Conservation (phyloP, 495 filamentous ascomycete species). For the Lophiostoma macrostomum region DNA sequence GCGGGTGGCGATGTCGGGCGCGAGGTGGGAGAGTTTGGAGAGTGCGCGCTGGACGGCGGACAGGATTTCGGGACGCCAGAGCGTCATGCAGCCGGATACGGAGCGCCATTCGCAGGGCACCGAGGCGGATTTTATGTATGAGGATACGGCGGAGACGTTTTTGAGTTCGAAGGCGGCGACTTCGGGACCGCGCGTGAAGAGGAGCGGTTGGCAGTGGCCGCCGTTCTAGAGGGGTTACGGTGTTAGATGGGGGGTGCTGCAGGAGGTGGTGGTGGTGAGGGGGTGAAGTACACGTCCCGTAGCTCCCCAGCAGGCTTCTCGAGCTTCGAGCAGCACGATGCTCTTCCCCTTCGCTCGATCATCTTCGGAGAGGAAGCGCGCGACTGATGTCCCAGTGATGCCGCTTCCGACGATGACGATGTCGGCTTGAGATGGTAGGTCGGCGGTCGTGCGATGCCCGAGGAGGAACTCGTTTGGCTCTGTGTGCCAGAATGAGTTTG, state of each 20-base stretch:
- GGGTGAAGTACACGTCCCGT: constrained; percentile 73
- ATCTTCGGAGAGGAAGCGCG: constrained; percentile 56
- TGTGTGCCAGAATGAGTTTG: constrained; percentile 71
- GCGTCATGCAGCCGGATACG: constrained; percentile 53
- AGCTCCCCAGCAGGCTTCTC: constrained; percentile 75
- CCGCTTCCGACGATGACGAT: constrained; percentile 72
- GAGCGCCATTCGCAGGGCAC: constrained; percentile 63
- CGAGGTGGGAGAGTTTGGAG: constrained; percentile 41
- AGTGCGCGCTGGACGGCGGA: constrained; percentile 45
- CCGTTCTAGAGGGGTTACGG: constrained; percentile 53
- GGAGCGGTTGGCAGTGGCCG: constrained; percentile 66
- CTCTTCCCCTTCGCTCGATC: constrained; percentile 40
- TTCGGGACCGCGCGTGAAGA: constrained; percentile 51
- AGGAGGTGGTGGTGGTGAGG: no score
- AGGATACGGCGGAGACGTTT: constrained; percentile 53
- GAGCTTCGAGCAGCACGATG: constrained; percentile 73
- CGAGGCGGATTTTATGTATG: constrained; percentile 48
- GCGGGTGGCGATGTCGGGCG: constrained; percentile 51
- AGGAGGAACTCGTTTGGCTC: constrained; percentile 55
- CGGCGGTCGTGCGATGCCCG: constrained; percentile 57
- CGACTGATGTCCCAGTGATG: constrained; percentile 66
- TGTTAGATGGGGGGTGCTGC: no score
- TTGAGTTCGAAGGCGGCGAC: constrained; percentile 63
- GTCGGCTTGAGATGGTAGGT: constrained; percentile 57
- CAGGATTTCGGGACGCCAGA: constrained; percentile 50